phyloP scores from a whole-genome alignment of 2,329 filamentous ascomycete genomes.

The Fusarium haematococcum region DNA sequence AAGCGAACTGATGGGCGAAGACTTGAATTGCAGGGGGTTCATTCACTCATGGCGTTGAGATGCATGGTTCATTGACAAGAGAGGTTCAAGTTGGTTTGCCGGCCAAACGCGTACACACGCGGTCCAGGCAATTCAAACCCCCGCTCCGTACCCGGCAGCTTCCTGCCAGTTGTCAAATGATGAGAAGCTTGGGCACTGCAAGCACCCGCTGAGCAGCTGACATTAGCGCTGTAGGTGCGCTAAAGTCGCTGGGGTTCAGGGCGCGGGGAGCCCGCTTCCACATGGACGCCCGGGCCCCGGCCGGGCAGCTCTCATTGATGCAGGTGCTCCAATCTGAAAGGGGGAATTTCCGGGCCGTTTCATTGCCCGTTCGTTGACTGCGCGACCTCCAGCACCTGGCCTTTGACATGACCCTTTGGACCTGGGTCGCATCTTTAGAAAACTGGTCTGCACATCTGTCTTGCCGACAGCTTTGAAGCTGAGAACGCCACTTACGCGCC shows the following conservation, averaged over 20 bases:
- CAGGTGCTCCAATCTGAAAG: constrained; percentile 7
- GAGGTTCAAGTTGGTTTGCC: not conserved
- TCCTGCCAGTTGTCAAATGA: not conserved
- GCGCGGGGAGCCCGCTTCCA: not conserved
- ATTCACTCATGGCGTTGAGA: constrained; percentile 11
- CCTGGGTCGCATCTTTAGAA: not conserved
- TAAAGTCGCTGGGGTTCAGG: constrained; percentile 12
- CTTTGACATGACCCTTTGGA: constrained; percentile 1
- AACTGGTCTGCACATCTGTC: not conserved
- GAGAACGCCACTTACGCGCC: not conserved
- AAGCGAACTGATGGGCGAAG: not conserved
- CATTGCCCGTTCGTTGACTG: constrained; percentile 4
- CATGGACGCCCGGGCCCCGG: constrained; percentile 6
- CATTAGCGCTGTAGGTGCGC: constrained; percentile 14
- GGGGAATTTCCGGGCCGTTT: constrained; percentile 12
- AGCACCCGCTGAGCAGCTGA: not conserved
- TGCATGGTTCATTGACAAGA: not conserved
- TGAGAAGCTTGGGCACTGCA: constrained; percentile 9
- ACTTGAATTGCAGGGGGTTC: not conserved
- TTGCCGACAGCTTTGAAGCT: not conserved
- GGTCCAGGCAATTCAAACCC: constrained; percentile 20
- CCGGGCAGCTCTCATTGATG: not conserved
- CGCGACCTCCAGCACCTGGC: constrained; percentile 5
- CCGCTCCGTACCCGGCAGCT: not conserved
- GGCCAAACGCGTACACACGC: constrained; percentile 31